A percentile compares a stretch with the other conserved stretches of the same genome.
These are phyloP conservation scores for Dioscorea cayenensis DNA, from an alignment of 116 monocot species.

Conservation along the genomic window DNA sequence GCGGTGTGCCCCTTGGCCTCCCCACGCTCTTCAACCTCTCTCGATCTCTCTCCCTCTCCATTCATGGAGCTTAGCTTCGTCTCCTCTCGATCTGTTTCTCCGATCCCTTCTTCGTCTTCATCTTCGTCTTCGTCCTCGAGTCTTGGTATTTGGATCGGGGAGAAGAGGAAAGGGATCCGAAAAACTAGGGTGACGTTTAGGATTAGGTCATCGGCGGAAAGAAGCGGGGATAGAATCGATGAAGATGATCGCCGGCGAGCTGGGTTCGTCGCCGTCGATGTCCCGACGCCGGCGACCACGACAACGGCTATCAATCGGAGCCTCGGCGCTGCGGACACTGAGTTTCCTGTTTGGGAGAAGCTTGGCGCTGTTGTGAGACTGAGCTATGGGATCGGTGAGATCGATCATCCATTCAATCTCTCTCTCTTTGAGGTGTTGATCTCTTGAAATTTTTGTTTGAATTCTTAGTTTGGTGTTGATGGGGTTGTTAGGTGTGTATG, in stretches of 20 bases:
- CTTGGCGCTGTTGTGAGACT: conserved; percentile 64
- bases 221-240: conserved; percentile 15
- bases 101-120: background rate
- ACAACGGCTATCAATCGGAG: conserved; percentile 28
- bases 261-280: conserved; percentile 17
- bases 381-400: conserved; percentile 66
- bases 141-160: background rate
- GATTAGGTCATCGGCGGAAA: conserved; percentile 15
- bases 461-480: background rate
- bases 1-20: too few relatives aligned
- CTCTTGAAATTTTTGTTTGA: background rate
- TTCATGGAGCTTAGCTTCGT: background rate
- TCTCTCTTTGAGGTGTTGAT: background rate
- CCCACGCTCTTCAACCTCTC: background rate
- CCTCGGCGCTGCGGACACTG: conserved; percentile 31
- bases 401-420: background rate
- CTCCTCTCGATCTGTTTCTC: background rate
- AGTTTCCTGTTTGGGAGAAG: conserved; percentile 59
- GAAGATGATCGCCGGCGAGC: background rate
- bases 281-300: conserved; percentile 2
- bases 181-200: conserved; percentile 5
- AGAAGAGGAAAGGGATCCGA: background rate
- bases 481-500: conserved; percentile 46
- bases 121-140: background rate
- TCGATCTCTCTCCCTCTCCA: background rate